Conservation (phyloP, 192 early-diverging fungal genomes). For the Backusella mclennaniae region DNA sequence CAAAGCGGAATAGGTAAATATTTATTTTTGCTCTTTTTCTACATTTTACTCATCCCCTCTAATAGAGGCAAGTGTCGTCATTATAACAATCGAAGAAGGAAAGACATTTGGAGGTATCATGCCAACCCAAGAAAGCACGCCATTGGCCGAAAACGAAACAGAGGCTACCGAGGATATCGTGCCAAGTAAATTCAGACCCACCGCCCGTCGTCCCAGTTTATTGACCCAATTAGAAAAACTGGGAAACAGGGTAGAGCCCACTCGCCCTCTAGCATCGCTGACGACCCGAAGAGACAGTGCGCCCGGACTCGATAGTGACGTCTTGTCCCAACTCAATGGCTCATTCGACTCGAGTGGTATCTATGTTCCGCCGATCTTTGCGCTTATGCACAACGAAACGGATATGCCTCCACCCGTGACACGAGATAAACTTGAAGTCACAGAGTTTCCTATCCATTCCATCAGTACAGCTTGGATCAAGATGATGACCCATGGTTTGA, state of each 20-base stretch:
- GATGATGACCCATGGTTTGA: constrained; percentile 65
- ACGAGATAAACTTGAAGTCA: constrained; percentile 51
- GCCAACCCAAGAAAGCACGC: not conserved
- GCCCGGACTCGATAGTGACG: not conserved
- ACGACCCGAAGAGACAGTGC: not conserved
- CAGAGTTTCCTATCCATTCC: constrained; percentile 51
- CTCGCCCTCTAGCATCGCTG: not conserved
- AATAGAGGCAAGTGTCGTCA: constrained; percentile 13
- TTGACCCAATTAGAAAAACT: not conserved
- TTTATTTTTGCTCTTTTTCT: not conserved
- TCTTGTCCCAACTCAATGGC: not conserved
- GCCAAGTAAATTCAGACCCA: not conserved
- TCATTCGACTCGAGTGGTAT: constrained; percentile 46
- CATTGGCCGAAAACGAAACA: not conserved
- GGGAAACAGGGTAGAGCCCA: not conserved
- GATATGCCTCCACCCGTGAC: constrained; percentile 60
- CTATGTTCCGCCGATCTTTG: constrained; percentile 50
- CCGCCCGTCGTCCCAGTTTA: not conserved
- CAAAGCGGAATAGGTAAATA: not conserved
- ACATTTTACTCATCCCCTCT: not conserved
- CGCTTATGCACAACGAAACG: constrained; percentile 44
- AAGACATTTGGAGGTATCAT: not conserved
- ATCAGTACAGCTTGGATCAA: constrained; percentile 67
- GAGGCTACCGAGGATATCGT: not conserved
- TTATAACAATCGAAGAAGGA: constrained; percentile 18